Evolutionary conservation across 148 eudicot genomes (phyloP).

Genomic region (Rhododendron ferrugineum): DNA sequence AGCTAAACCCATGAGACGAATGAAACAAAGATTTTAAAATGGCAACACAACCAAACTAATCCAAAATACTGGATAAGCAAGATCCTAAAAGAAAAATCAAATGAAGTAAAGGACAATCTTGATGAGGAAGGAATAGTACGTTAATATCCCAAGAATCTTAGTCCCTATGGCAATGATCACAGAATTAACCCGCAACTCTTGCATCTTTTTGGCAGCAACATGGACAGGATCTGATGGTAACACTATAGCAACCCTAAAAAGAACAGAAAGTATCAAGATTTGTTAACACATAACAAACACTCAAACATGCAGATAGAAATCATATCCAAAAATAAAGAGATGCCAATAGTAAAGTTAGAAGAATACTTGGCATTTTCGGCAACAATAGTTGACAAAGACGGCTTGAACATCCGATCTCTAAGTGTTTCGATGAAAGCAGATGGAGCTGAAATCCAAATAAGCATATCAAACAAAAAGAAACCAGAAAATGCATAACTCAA

Average conservation of each 20-base stretch:
- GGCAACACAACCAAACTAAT: neutral
- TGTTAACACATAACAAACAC: conserved; percentile 8
- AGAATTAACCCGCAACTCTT: conserved; percentile 64
- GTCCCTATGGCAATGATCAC: conserved; percentile 53
- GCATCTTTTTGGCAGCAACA: conserved; percentile 88
- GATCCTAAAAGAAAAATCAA: neutral
- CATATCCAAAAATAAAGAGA: conserved; percentile 1
- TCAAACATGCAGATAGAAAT: neutral
- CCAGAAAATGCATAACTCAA: neutral
- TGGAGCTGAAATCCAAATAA: conserved; percentile 53
- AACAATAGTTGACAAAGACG: conserved; percentile 75
- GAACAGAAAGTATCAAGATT: neutral
- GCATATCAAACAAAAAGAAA: neutral
- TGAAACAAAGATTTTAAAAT: neutral
- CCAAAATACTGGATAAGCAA: conserved; percentile 7
- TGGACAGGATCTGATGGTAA: conserved; percentile 77
- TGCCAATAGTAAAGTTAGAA: neutral
- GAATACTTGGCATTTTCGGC: conserved; percentile 66
- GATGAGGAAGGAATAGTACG: conserved; percentile 41
- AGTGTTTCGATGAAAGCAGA: conserved; percentile 83
- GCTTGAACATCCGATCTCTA: conserved; percentile 94
- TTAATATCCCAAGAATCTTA: conserved; percentile 79
- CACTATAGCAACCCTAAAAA: conserved; percentile 61
- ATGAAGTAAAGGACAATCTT: conserved; percentile 5
- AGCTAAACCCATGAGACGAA: neutral